Evolutionary conservation across 2,329 filamentous ascomycete genomes (phyloP), one percentile per base, ranked within the genome.

Genomic region (Keithomyces neogunnii): DNA sequence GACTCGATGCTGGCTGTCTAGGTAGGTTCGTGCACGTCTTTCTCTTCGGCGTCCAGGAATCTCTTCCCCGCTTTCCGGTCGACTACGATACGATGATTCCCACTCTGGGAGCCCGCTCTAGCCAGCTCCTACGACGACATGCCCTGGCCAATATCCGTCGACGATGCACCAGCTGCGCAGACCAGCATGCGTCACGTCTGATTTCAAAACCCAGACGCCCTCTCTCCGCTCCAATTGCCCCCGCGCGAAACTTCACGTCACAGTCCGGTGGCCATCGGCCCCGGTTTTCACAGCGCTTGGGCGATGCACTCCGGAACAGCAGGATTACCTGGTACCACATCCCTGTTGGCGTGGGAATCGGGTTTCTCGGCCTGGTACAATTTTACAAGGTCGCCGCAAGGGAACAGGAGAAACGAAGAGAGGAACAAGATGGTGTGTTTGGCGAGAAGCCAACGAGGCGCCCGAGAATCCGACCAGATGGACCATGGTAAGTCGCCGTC

Each of bases 281-380:
- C 38, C 70, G 71, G 52, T 80, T 80, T 66, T 73, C 76, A 32
- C 73, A 76, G 47, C 73, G 75, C 31, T 68, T 81, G 51, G 70
- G 75, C 30, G 70, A 71, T 53, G 75, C 76, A 42, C 65, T 77
- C 49, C 72, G 69, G 55, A 75, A 74, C 58, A 74, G 72, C 56
- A 80, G 75, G 67, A 77, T 93, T 55, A 82, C 88, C 73, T 96
- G 91, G 91, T 89, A 90, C 68, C 88, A 88, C 45, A 95, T 96
- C 59, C 91, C 91, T 28, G 81, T 96, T 51, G 88, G 86, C 30
- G 76, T 96, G 28, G 91, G 91, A 54, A 84, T 96, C 61, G 88
- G 81, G 52, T 90, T 95, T 62, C 76, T 96, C 7, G 91, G 89
- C 29, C 74, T 88, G 48, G 77, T 91, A 48, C 90, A 96, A 61